Base-by-base conservation (phyloP, 148 eudicot genomes). In the Nepenthes gracilis region DNA sequence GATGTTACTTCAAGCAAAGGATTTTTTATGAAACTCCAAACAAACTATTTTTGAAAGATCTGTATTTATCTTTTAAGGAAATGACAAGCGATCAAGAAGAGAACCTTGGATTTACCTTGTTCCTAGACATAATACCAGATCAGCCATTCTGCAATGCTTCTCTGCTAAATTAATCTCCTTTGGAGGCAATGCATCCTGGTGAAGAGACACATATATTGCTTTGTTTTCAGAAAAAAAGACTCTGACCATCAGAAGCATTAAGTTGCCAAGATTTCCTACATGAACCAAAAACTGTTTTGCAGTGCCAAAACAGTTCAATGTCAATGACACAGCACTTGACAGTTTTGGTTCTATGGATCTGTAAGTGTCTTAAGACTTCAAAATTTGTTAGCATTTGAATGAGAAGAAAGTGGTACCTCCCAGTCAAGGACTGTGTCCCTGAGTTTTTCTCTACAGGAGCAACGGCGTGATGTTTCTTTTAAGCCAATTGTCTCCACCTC, bases 401-500 rank as follows among this genome's bases (percentile, higher is more conserved):
- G 23, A 47, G 48, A 62, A 45, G 53, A n/a, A 49, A 57, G 50
- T 23, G 23, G 23, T 88, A 93, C 99, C 99, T 93, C 95, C 96
- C 96, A 93, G 68, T 93, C 99, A 66, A 93, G 89, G 74, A 93
- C 99, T 37, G 95, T 78, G 71, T 93, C 99, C 72, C 73, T 84
- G 57, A 93, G 78, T 79, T 81, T 84, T 58, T 81, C 70, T 32
- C 83, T 74, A 75, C 98, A 93, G 33, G 60, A 84, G 68, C 99
- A 93, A 59, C 80, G 81, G 15, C 99, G 76, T 15, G 91, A 59
- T 12, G 99, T 93, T 68, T 93, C 87, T 81, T 82, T 93, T 75
- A 93, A 67, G 60, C 99, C 99, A 57, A 93, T 84, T 47, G 96
- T 86, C 72, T 93, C 99, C 62, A 93, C 76, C 77, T 93, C 99